Conservation (phyloP, 331 rosid species). For the Rhamnella rubrinervis region DNA sequence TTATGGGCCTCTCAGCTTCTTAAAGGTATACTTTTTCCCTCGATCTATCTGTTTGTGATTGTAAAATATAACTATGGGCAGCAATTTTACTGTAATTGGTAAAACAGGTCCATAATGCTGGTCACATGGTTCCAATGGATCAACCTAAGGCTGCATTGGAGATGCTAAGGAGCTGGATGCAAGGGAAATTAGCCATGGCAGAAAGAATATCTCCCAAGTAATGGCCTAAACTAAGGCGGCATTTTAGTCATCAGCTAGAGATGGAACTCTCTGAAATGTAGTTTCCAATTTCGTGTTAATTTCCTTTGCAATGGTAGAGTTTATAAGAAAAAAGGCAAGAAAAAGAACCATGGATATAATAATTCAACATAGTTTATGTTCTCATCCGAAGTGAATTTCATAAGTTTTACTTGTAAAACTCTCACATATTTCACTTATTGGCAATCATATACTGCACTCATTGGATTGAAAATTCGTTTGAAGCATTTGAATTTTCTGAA, state of each 20-base stretch:
- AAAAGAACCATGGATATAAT: neutral
- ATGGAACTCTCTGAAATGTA: neutral
- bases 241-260: neutral
- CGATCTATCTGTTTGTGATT: neutral
- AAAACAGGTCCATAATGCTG: constrained; percentile 78
- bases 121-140: constrained; percentile 98
- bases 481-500: neutral
- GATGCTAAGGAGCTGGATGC: constrained; percentile 85
- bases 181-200: constrained; percentile 49
- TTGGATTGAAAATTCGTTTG: neutral
- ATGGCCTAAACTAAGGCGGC: neutral
- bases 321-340: neutral
- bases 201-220: neutral
- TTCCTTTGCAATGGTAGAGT: too few species aligned
- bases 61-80: too few species aligned
- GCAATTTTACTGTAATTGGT: neutral
- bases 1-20: constrained; percentile 71
- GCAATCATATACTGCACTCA: neutral
- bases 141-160: constrained; percentile 83
- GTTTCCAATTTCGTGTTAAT: neutral
- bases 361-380: neutral
- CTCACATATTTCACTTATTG: neutral
- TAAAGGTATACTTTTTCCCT: constrained; percentile 48
- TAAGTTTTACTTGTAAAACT: neutral
- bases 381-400: neutral